Percentiles rank a stretch among this genome's conserved stretches.
Evolutionary conservation across 257 asterid genomes (phyloP).

Genomic region (Jacaranda copaia): DNA sequence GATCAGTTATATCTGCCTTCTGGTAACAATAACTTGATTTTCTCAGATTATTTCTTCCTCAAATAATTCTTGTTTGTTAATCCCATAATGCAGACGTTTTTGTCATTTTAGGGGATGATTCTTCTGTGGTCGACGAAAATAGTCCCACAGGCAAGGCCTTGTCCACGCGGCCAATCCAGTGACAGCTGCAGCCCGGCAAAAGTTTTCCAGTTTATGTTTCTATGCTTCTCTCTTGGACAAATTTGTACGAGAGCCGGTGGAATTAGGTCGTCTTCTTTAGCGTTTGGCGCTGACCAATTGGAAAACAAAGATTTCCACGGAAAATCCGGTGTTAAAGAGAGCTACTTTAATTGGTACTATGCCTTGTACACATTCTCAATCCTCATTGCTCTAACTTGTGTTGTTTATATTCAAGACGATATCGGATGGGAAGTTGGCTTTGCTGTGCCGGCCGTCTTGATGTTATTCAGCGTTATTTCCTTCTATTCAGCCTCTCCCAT

Average conservation of each 20-base stretch:
- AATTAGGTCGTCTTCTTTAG: constrained; percentile 49
- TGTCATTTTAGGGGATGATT: not conserved
- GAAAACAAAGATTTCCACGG: constrained; percentile 16
- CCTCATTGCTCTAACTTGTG: constrained; percentile 41
- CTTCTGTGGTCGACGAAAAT: not conserved
- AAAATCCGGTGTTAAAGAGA: constrained; percentile 24
- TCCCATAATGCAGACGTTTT: no score
- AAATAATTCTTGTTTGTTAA: no score
- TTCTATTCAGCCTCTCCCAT: constrained; percentile 53
- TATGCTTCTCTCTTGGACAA: constrained; percentile 39
- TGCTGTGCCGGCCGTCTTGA: constrained; percentile 13
- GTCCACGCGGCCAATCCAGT: not conserved
- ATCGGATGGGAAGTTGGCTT: constrained; percentile 54
- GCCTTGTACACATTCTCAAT: constrained; percentile 41
- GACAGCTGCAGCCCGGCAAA: not conserved
- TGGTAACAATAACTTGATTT: no score
- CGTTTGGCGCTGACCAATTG: constrained; percentile 63
- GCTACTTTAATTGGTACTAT: constrained; percentile 53
- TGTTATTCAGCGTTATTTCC: constrained; percentile 41
- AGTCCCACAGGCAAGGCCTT: not conserved
- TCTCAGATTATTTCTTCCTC: no score
- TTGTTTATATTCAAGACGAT: constrained; percentile 50
- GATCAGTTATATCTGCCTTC: no score
- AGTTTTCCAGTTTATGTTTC: not conserved
- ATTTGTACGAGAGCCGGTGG: not conserved